Percentiles rank a stretch among this genome's conserved stretches.
phyloP scores from a whole-genome alignment of 83 land plant species.

The Thuja plicata region DNA sequence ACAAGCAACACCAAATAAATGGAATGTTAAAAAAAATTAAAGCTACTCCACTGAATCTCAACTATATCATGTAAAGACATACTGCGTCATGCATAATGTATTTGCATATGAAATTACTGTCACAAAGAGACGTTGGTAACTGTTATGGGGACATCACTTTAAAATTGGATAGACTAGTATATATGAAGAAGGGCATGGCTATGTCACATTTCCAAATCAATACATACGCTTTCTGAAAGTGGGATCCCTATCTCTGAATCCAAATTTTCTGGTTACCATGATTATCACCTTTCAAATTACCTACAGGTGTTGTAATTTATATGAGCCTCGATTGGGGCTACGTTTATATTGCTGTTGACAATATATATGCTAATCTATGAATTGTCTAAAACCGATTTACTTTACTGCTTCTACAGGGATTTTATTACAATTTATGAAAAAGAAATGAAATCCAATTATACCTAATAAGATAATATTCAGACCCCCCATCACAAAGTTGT shows the following conservation, averaged over 20 bases:
- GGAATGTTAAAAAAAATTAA: not conserved
- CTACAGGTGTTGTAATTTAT: not conserved
- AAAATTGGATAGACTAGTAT: not conserved
- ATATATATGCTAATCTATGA: not conserved
- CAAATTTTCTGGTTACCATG: not conserved
- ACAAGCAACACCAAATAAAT: not conserved
- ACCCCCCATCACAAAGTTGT: not conserved
- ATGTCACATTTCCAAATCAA: not conserved
- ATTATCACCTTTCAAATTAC: not conserved
- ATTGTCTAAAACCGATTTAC: not conserved
- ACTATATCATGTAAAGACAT: not conserved
- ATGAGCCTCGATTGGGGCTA: not conserved
- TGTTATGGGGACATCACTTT: not conserved
- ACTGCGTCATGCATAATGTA: too few species aligned
- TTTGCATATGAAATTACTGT: not conserved
- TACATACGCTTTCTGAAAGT: not conserved
- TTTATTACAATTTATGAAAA: too few species aligned
- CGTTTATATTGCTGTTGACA: not conserved
- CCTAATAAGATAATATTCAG: not conserved
- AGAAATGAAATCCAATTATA: not conserved
- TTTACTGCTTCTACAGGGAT: not conserved
- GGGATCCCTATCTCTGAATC: not conserved
- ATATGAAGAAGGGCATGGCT: not conserved
- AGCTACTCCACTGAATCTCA: not conserved
- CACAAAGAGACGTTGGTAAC: not conserved